Evolutionary conservation across 805 yeast genomes (phyloP).

Genomic region (Geotrichum ghanense): DNA sequence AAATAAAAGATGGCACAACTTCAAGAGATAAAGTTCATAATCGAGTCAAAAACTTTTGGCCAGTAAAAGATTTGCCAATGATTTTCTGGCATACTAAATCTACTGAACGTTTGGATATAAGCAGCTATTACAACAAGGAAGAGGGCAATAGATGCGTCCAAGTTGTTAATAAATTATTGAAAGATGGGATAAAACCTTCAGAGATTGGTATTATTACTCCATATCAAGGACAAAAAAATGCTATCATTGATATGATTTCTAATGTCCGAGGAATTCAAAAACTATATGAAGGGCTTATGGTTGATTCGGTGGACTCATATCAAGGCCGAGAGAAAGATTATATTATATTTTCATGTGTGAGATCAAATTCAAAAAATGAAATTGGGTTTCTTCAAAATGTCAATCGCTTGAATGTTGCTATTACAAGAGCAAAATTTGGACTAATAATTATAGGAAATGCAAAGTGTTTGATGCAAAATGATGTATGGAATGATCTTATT

Average conservation of each 20-base stretch:
- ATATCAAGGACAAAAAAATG: conserved; percentile 82
- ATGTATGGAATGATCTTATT: conserved; percentile 68
- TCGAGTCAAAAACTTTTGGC: conserved; percentile 78
- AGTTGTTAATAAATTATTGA: conserved; percentile 57
- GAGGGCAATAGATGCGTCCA: conserved; percentile 87
- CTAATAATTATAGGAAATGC: conserved; percentile 78
- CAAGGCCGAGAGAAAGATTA: conserved; percentile 86
- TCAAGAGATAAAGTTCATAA: conserved; percentile 50
- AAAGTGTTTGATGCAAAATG: conserved; percentile 53
- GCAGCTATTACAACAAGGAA: conserved; percentile 73
- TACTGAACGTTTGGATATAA: conserved; percentile 71
- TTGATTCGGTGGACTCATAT: conserved; percentile 84
- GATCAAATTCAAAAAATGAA: conserved; percentile 61
- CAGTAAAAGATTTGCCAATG: conserved; percentile 74
- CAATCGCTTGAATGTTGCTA: conserved; percentile 78
- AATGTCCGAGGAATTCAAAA: conserved; percentile 58
- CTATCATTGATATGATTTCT: conserved; percentile 64
- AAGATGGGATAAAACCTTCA: conserved; percentile 63
- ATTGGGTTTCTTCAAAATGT: conserved; percentile 81
- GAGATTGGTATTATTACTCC: conserved; percentile 93
- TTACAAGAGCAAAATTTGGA: conserved; percentile 81
- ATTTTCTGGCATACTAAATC: conserved; percentile 91
- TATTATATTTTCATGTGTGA: conserved; percentile 66
- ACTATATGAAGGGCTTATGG: conserved; percentile 62
- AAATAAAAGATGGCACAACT: conserved; percentile 84